phyloP scores from a whole-genome alignment of 1,284 basidiomycete species.

The Hemileia vastatrix region DNA sequence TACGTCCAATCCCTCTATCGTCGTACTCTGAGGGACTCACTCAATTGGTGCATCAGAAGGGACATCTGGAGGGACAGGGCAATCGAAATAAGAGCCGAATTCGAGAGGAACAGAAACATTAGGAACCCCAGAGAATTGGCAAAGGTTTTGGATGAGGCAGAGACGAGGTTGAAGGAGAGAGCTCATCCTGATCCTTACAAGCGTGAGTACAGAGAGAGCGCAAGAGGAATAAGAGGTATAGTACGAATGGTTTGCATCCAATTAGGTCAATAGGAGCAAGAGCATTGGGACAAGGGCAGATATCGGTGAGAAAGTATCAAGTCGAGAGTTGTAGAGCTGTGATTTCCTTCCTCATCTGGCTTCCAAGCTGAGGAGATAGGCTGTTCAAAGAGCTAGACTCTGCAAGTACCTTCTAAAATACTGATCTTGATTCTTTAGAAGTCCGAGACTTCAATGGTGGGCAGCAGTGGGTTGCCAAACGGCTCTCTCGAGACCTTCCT shows the following conservation, averaged over 20 bases:
- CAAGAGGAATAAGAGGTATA: slow-evolving; percentile 5
- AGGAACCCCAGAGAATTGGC: slow-evolving; percentile 77
- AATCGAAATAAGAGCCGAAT: slow-evolving; percentile 75
- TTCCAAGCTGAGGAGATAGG: too few species aligned
- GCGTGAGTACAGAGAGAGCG: slow-evolving; percentile 53
- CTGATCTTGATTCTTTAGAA: too few species aligned
- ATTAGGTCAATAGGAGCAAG: too few species aligned
- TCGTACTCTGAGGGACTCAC: slow-evolving; percentile 68
- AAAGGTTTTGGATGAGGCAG: slow-evolving; percentile 67
- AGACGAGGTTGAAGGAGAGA: slow-evolving; percentile 59
- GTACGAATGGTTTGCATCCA: slow-evolving; percentile 33
- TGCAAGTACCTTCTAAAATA: too few species aligned
- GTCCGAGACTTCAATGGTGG: too few species aligned
- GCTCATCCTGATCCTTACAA: slow-evolving; percentile 85
- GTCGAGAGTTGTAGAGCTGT: too few species aligned
- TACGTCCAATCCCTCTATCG: slow-evolving; percentile 88
- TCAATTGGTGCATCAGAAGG: slow-evolving; percentile 78
- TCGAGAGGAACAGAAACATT: slow-evolving; percentile 82
- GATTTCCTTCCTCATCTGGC: too few species aligned
- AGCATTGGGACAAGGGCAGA: too few species aligned
- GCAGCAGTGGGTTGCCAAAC: too few species aligned
- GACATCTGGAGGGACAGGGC: slow-evolving; percentile 77
- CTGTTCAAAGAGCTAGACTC: too few species aligned
- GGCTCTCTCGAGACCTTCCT: too few species aligned
- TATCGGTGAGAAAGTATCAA: too few species aligned